Evolutionary conservation across 2,329 filamentous ascomycete species (phyloP), one percentile per base, ranked within the genome.

Genomic region (Aspergillus uvarum): DNA sequence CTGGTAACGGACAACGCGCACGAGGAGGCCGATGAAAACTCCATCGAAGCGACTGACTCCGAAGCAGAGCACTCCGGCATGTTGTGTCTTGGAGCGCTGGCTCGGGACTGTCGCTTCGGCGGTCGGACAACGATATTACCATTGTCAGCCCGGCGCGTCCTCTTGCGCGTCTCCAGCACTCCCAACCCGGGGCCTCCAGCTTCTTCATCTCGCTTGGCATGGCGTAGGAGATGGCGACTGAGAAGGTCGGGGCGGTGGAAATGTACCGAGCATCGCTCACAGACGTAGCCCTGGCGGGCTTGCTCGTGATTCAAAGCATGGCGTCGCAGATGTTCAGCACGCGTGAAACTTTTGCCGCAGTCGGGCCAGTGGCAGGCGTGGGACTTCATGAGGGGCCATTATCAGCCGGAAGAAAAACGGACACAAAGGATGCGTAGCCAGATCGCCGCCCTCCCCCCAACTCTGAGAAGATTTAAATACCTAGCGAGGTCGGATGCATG

Each of bases 191-290:
- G 76, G 4, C 79, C 79, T 21, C 81, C 79, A 51, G 80, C 81
- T 70, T 83, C 81, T 51, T 79, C 77, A 67, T 83, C 81, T 56
- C 81, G 81, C 61, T 81, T 80, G n/a, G 73, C 72, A 67, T 83
- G 81, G 6, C 81, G 78, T 53, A 72, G 69, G 76, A 87, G 82
- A 70, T 89, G 86, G 64, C 86, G 79, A 83, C 84, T 82, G 59
- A 86, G 72, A 47, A 88, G 73, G 70, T 88, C 86, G 26, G 81
- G 82, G 49, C 86, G 79, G 66, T 85, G 84, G 71, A 87, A 88
- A 67, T 86, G 83, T 29, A 84, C 83, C 59, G 81, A 80, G 63
- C 86, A 89, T 66, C 85, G 76, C 53, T 80, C 72, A 67, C 86
- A 88, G 3, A 84, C 86, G 61, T 69, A 69, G 3, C 68, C 69